A percentile compares a stretch with the other conserved stretches of the same genome.
Evolutionary conservation across 1,139 yeast species (phyloP).

Genomic region (Wickerhamiella pararugosa): DNA sequence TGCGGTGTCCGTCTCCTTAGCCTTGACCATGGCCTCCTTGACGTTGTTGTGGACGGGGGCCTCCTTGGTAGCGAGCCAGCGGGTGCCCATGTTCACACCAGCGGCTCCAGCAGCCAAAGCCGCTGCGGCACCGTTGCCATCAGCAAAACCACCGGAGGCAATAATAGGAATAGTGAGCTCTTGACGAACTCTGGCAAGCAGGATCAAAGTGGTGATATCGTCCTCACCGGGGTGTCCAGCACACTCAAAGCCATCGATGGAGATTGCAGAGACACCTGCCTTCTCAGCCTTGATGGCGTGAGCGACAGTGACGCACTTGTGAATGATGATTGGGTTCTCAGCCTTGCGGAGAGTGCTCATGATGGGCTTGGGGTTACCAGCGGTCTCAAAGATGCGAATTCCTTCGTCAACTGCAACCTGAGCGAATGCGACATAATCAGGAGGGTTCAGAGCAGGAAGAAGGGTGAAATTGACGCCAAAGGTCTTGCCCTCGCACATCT

Average conservation of each 20-base stretch:
- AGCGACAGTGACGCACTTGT: slow-evolving; percentile 23
- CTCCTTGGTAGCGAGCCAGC: slow-evolving; percentile 24
- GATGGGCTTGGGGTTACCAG: slow-evolving; percentile 22
- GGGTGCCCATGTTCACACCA: slow-evolving; percentile 26
- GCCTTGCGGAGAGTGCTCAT: slow-evolving; percentile 10
- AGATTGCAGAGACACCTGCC: slow-evolving; percentile 24
- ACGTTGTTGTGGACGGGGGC: slow-evolving; percentile 24
- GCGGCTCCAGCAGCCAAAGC: slow-evolving; percentile 25
- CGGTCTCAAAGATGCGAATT: slow-evolving; percentile 23
- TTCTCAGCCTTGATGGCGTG: slow-evolving; percentile 24
- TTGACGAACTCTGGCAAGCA: slow-evolving; percentile 21
- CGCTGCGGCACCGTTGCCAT: slow-evolving; percentile 25
- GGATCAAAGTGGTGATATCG: slow-evolving; percentile 21
- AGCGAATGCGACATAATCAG: slow-evolving; percentile 24
- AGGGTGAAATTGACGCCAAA: slow-evolving; percentile 26
- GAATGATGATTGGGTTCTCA: slow-evolving; percentile 20
- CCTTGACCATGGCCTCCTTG: slow-evolving; percentile 22
- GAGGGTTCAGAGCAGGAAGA: slow-evolving; percentile 25
- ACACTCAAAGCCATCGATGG: slow-evolving; percentile 26
- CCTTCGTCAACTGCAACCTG: slow-evolving; percentile 26
- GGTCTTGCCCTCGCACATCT: slow-evolving; percentile 18
- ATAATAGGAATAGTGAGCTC: slow-evolving; percentile 22
- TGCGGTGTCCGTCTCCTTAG: slow-evolving; percentile 22
- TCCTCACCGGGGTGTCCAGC: slow-evolving; percentile 29
- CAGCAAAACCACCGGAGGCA: slow-evolving; percentile 27